A percentile compares a stretch with the other conserved stretches of the same genome.
Evolutionary conservation across 176 grass and related monocot genomes (phyloP).

Genomic region (Bolboschoenus planiculmis): DNA sequence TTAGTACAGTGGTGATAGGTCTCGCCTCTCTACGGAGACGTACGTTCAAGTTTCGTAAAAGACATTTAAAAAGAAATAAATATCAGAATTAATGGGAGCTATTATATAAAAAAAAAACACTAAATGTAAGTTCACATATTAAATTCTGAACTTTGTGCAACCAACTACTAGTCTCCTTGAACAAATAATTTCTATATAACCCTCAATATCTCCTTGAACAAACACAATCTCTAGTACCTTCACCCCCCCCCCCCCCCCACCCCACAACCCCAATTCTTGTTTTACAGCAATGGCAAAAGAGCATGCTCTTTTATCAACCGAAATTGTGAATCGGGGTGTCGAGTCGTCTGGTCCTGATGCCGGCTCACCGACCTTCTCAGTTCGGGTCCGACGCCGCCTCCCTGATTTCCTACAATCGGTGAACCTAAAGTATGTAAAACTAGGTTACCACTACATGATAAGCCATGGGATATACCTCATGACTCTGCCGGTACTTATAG

Average conservation of each 20-base stretch:
- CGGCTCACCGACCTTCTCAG: slow-evolving; percentile 84
- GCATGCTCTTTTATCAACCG: slow-evolving; percentile 75
- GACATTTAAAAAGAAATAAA: too few species aligned
- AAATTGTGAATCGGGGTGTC: slow-evolving; percentile 93
- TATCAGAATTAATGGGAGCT: too few species aligned
- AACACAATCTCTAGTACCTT: slow-evolving; percentile 1
- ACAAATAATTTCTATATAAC: slow-evolving; percentile 22
- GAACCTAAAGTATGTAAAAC: slow-evolving; percentile 90
- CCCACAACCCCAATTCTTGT: background rate
- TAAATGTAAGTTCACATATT: slow-evolving; percentile 7
- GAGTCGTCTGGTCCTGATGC: slow-evolving; percentile 89
- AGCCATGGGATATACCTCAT: slow-evolving; percentile 92
- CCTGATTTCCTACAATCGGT: slow-evolving; percentile 97
- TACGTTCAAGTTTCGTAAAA: too few species aligned
- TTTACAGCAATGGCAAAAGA: slow-evolving; percentile 49
- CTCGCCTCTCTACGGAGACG: too few species aligned
- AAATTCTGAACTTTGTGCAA: slow-evolving; percentile 3
- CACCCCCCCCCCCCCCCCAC: too few species aligned
- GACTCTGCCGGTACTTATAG: slow-evolving; percentile 77
- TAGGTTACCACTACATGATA: slow-evolving; percentile 94
- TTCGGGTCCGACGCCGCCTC: slow-evolving; percentile 75
- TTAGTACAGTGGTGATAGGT: too few species aligned
- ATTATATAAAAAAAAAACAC: too few species aligned
- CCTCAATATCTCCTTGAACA: slow-evolving; percentile 30
- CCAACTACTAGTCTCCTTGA: background rate